Base-by-base conservation (phyloP, 116 monocot species). In the Trichopus zeylanicus region DNA sequence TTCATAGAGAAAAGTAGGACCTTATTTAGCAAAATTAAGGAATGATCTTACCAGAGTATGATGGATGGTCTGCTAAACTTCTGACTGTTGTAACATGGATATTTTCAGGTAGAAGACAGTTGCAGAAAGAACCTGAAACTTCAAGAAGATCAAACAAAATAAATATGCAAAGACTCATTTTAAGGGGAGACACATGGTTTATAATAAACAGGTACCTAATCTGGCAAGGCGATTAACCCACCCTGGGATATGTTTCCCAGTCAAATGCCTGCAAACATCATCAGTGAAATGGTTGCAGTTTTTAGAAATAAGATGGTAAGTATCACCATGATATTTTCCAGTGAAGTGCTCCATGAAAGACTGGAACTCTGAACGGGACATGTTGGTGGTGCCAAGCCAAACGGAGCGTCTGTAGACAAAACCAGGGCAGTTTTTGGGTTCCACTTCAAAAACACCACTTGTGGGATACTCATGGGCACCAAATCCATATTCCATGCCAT, bases 201-300 rank as follows among this genome's bases (percentile, higher is more conserved):
- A 25, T 11, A 49, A 51, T 28, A 16, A 13, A 52, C 23, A 31
- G 26, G 64, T 64, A 93, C 93, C 78, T 60, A 93, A 22, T 73
- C 71, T 73, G 11, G 93, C 93, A 24, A 93, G 76, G n/a, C 93
- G 74, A 63, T 93, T 93, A 18, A 93, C 93, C 88, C 93, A 93
- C 31, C 75, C 67, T 52, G 93, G 93, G 48, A 88, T 80, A 13
- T 46, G 60, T 28, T 82, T 85, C 63, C 93, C 82, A 24, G 82
- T 85, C 48, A 88, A 66, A 30, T 51, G 60, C 63, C 62, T 38
- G 60, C 75, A 82, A 46, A 85, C 82, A 70, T 88, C 89, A 65
- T 85, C 68, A 7, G 93, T 89, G 26, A 93, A 93, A 70, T 88
- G 88, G 60, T 93, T 93, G 75, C 93, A 93, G 61, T 93, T 93